Conservation (phyloP, 257 asterid species). For the Gardenia jasminoides region DNA sequence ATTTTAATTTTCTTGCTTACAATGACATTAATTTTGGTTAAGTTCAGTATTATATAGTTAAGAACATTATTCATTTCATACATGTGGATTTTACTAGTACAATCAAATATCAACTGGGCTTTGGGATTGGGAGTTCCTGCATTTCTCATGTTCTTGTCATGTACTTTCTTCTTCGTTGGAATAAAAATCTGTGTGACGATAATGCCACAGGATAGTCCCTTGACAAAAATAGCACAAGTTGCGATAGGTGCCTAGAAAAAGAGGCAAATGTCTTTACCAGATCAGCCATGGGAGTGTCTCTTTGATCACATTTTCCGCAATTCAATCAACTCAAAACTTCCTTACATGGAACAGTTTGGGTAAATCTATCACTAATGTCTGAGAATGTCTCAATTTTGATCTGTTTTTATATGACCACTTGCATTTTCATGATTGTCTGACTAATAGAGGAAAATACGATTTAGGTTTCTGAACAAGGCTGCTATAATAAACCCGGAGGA, state of each 20-base stretch:
- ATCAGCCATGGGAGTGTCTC: slow-evolving; percentile 48
- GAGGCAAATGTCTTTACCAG: slow-evolving; percentile 42
- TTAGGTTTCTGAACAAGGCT: slow-evolving; percentile 19
- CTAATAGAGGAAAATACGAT: too few relatives aligned
- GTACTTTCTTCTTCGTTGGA: slow-evolving; percentile 59
- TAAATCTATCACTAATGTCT: too few relatives aligned
- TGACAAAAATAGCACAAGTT: slow-evolving; percentile 54
- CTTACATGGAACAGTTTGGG: slow-evolving; percentile 67
- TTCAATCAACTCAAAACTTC: slow-evolving; percentile 61
- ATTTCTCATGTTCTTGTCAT: slow-evolving; percentile 52
- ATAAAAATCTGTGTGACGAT: too few relatives aligned
- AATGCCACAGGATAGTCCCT: slow-evolving; percentile 50
- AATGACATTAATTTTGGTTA: too few relatives aligned
- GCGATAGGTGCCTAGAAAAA: slow-evolving; percentile 45
- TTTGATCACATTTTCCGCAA: too few relatives aligned
- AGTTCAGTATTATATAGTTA: too few relatives aligned
- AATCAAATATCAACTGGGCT: slow-evolving; percentile 61
- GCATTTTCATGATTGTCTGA: too few relatives aligned
- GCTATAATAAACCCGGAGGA: slow-evolving; percentile 17
- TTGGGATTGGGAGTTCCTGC: slow-evolving; percentile 65
- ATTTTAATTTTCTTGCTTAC: too few relatives aligned
- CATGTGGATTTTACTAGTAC: too few relatives aligned
- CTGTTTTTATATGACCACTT: too few relatives aligned
- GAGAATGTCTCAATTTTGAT: too few relatives aligned
- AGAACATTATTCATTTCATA: too few relatives aligned